Percentiles rank a stretch among this genome's conserved stretches.
Evolutionary conservation across 306 rosid species (phyloP).

Genomic region (Inga laurina): DNA sequence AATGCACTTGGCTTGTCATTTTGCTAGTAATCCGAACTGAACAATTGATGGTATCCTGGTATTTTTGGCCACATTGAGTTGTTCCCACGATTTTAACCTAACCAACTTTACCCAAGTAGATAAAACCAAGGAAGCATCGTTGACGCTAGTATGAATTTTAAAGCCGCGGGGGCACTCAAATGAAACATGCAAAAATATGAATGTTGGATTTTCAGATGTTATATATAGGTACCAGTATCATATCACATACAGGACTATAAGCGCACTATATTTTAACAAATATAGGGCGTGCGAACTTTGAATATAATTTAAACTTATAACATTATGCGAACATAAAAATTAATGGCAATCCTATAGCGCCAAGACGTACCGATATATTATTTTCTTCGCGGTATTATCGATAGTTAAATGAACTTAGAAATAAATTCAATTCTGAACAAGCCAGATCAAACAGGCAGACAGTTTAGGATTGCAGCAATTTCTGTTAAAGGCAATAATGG

Average conservation of each 20-base stretch:
- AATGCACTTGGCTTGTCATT: background rate
- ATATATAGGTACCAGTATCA: background rate
- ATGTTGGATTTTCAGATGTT: background rate
- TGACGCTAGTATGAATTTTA: background rate
- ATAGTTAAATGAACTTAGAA: background rate
- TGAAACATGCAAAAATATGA: background rate
- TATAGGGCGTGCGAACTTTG: background rate
- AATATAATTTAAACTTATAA: background rate
- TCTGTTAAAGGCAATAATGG: background rate
- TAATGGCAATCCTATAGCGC: background rate
- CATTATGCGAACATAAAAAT: background rate
- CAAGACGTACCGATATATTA: background rate
- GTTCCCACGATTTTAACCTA: conserved; percentile 1
- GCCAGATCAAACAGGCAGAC: background rate
- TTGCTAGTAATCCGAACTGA: background rate
- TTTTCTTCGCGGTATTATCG: background rate
- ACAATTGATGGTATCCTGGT: background rate
- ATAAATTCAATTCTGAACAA: background rate
- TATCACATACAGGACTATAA: background rate
- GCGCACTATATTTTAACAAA: background rate
- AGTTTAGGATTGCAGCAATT: background rate
- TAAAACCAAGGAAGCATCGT: background rate
- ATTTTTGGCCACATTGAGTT: background rate
- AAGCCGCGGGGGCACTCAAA: background rate
- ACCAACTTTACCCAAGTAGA: background rate